phyloP scores from a whole-genome alignment of 139 green algal genomes.

The Coccomyxa sp. region DNA sequence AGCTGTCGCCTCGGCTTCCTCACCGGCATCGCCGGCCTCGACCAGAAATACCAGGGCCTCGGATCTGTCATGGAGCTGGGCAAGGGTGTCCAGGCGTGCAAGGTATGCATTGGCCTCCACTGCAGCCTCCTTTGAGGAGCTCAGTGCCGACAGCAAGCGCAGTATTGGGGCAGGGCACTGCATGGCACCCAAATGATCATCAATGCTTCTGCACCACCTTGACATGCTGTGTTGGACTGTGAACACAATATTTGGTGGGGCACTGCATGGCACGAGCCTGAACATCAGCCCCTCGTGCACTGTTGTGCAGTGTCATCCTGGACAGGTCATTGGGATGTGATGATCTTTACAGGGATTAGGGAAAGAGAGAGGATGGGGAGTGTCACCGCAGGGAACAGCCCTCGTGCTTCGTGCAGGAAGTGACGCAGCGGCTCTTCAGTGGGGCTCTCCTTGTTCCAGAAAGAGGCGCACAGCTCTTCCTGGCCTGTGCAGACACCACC shows the following conservation, averaged over 20 bases:
- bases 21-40: not conserved
- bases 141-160: slow-evolving; percentile 36
- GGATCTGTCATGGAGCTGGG: slow-evolving; percentile 30
- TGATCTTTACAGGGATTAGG: not conserved
- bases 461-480: slow-evolving; percentile 23
- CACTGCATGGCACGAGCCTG: too few relatives aligned
- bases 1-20: not conserved
- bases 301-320: not conserved
- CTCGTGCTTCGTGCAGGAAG: slow-evolving; percentile 35
- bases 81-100: slow-evolving; percentile 19
- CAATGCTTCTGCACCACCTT: too few relatives aligned
- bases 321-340: not conserved
- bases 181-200: not conserved
- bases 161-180: slow-evolving; percentile 29
- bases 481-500: slow-evolving; percentile 3
- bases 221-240: too few relatives aligned
- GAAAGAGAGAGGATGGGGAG: not conserved
- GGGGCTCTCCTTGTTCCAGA: slow-evolving; percentile 20
- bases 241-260: too few relatives aligned
- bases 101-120: slow-evolving; percentile 46
- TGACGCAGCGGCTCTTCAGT: slow-evolving; percentile 38
- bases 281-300: not conserved
- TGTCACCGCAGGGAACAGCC: slow-evolving; percentile 47
- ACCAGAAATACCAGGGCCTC: slow-evolving; percentile 14
- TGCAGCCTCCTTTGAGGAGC: slow-evolving; percentile 14